Evolutionary conservation across 306 rosid species (phyloP), one percentile per base, ranked within the genome.

Genomic region (Medicago arabica): DNA sequence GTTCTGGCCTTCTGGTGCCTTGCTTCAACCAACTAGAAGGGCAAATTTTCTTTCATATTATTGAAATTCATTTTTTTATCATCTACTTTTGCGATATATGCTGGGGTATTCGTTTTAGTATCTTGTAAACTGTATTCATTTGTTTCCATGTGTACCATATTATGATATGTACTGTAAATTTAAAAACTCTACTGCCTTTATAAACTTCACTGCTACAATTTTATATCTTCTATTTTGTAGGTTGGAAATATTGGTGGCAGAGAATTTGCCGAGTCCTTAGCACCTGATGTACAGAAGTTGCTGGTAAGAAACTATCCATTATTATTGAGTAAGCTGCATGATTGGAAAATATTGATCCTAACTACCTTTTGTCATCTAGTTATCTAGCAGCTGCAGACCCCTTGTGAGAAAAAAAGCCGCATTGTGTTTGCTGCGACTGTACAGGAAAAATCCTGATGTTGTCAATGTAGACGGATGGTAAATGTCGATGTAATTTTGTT

Each of bases 191-290:
- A 19, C 17, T 61, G 39, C 34, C 62, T 69, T 23, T 51, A 41
- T 65, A 54, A 62, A 77, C 39, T 71, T 70, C 18, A 9, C 62
- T 64, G 50, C 63, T 68, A 72, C 77, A 67, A 40, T 75, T 67
- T 13, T 76, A 66, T 40, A 67, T 82, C 51, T 81, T 79, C 63
- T 50, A 72, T 71, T 76, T 41, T 71, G 81, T 66, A 96, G 99
- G 99, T 96, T 88, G 99, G 99, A 78, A 96, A 96, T 88, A 96
- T 96, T 82, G 99, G 99, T n/a, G 99, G 99, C 41, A 90, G 99
- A 86, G 99, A 96, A 75, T 96, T 96, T 66, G 98, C 99, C 0
- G 99, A 96, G 92, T 96, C 99, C 23, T 92, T 96, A 81, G 96
- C 99, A 67, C 98, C 98, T 49, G 99, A 96, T 86, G 99, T 96